These are phyloP conservation scores for Aspergillus texensis DNA, from an alignment of 2,329 filamentous ascomycete species.

Conservation along the genomic window DNA sequence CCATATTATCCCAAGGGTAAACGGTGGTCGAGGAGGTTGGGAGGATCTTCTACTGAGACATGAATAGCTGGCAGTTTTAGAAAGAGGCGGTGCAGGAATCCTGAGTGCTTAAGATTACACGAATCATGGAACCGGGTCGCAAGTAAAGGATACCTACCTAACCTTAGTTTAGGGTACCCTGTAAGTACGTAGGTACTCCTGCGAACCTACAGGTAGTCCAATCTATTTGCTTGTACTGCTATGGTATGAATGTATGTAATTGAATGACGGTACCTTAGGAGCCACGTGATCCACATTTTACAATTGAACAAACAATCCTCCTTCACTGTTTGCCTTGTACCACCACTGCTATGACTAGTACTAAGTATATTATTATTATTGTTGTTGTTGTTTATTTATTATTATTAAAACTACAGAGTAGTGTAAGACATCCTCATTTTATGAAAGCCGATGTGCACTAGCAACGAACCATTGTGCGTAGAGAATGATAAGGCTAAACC, in stretches of 20 bases:
- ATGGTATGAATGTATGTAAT: background rate
- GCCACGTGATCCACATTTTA: background rate
- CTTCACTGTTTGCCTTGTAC: background rate
- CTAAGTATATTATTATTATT: background rate
- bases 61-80: conserved; percentile 3
- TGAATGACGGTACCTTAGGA: background rate
- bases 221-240: background rate
- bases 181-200: background rate
- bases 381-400: background rate
- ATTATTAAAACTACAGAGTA: background rate
- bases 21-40: background rate
- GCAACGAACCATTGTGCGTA: background rate
- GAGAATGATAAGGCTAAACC: conserved; percentile 2
- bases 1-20: background rate
- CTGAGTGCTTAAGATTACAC: background rate
- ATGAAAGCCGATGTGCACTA: background rate
- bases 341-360: background rate
- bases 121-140: background rate
- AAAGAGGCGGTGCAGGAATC: conserved; percentile 7
- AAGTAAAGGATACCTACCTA: background rate
- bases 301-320: background rate
- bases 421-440: background rate
- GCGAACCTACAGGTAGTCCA: background rate
- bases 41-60: background rate
- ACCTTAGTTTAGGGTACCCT: background rate